Percentiles rank a stretch among this genome's conserved stretches.
Evolutionary conservation across 164 flowering plant species (phyloP).

Genomic region (Macadamia integrifolia): DNA sequence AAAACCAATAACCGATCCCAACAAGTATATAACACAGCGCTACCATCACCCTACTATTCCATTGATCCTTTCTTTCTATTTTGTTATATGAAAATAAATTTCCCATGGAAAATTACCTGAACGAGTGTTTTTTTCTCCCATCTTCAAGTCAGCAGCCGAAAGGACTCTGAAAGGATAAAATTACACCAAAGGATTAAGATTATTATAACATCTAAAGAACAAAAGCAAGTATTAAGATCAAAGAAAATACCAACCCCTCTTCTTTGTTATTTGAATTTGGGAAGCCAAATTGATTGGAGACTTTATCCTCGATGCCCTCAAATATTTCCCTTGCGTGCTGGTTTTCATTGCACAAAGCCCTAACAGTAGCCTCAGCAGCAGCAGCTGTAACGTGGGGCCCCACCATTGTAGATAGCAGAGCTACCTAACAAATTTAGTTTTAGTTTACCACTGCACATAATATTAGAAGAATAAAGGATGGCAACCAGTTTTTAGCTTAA

Average conservation of each 20-base stretch:
- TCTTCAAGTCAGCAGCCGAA: slow-evolving; percentile 31
- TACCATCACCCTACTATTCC: no score
- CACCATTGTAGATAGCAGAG: slow-evolving; percentile 52
- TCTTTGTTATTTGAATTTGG: slow-evolving; percentile 22
- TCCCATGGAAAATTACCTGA: slow-evolving; percentile 31
- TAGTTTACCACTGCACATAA: background rate
- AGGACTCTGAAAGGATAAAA: slow-evolving; percentile 28
- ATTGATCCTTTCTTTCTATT: no score
- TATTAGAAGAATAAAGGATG: background rate
- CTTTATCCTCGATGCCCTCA: slow-evolving; percentile 28
- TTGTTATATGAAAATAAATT: background rate
- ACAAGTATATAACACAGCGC: no score
- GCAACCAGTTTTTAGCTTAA: background rate
- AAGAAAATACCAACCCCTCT: slow-evolving; percentile 34
- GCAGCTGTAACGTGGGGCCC: slow-evolving; percentile 65
- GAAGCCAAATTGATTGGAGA: slow-evolving; percentile 16
- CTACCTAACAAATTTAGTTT: slow-evolving; percentile 40
- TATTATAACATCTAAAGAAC: background rate
- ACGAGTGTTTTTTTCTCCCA: slow-evolving; percentile 18
- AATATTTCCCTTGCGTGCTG: slow-evolving; percentile 55
- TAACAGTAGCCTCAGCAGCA: slow-evolving; percentile 77
- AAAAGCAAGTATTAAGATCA: background rate
- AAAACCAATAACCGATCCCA: no score
- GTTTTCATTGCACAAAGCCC: slow-evolving; percentile 58
- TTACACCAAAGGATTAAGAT: background rate